These are phyloP conservation scores for Actinomortierella ambigua DNA, from an alignment of 371 early-diverging fungal genomes.

Conservation along the genomic window DNA sequence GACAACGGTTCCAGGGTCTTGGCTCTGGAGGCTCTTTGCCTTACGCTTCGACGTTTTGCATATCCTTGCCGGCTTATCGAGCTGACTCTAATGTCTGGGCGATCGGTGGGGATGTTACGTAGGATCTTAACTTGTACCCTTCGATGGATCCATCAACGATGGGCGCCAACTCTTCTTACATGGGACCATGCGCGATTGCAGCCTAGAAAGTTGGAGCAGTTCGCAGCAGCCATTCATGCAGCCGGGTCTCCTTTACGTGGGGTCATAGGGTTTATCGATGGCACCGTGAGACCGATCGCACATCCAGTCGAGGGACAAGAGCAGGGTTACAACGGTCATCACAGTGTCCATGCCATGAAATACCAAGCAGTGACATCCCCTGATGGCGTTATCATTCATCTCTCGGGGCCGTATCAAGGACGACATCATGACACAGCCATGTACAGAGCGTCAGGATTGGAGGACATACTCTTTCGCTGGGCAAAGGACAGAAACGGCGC, in stretches of 20 bases:
- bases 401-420: constrained; percentile 9
- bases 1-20: constrained; percentile 6
- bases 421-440: constrained; percentile 1
- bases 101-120: background rate
- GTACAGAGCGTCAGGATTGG: constrained; percentile 7
- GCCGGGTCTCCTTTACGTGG: background rate
- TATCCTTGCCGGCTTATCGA: constrained; percentile 6
- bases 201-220: constrained; percentile 1
- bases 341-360: constrained; percentile 12
- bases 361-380: constrained; percentile 6
- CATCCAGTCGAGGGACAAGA: background rate
- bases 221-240: background rate
- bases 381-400: constrained; percentile 10
- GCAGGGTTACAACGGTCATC: constrained; percentile 7
- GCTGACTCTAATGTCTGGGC: constrained; percentile 2
- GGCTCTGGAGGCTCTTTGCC: background rate
- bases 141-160: constrained; percentile 1
- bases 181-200: constrained; percentile 8
- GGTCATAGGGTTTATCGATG: constrained; percentile 10
- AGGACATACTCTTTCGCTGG: background rate
- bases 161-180: background rate
- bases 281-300: constrained; percentile 6
- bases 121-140: background rate
- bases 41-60: constrained; percentile 10
- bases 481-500: constrained; percentile 3